Evolutionary conservation across 805 yeast genomes (phyloP).

Genomic region (Monosporozyma servazzii): DNA sequence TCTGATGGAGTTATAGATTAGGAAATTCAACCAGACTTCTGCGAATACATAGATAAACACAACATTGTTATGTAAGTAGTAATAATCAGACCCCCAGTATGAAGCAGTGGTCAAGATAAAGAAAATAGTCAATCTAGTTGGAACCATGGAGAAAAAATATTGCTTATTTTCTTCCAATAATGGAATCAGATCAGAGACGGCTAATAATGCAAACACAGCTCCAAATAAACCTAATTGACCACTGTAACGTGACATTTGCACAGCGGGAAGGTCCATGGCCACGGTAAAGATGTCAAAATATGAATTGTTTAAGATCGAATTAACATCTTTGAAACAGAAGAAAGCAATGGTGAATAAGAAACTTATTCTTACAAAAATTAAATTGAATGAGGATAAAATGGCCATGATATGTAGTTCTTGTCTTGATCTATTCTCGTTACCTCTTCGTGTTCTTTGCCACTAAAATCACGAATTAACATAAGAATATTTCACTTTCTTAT

Average conservation of each 20-base stretch:
- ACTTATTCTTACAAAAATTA: constrained; percentile 40
- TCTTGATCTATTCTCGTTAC: neutral
- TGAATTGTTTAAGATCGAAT: constrained; percentile 35
- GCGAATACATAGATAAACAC: constrained; percentile 50
- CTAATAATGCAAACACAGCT: constrained; percentile 36
- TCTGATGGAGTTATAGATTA: constrained; percentile 50
- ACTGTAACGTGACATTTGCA: constrained; percentile 26
- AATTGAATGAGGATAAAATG: constrained; percentile 40
- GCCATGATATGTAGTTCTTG: constrained; percentile 32
- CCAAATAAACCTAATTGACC: constrained; percentile 44
- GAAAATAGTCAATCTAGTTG: constrained; percentile 42
- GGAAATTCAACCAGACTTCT: constrained; percentile 63
- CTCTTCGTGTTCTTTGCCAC: neutral
- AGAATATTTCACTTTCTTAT: neutral
- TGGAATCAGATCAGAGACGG: constrained; percentile 52
- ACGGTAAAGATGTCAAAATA: constrained; percentile 45
- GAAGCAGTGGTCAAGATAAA: constrained; percentile 44
- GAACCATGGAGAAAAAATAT: constrained; percentile 54
- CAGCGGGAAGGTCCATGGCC: constrained; percentile 45
- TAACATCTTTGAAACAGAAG: constrained; percentile 40
- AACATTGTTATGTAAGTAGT: constrained; percentile 48
- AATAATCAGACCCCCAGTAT: constrained; percentile 37
- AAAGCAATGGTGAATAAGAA: constrained; percentile 38
- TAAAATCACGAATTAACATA: neutral
- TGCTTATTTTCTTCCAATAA: constrained; percentile 34